Conservation (phyloP, 2,329 filamentous ascomycete genomes). For the Penicillium sp. region DNA sequence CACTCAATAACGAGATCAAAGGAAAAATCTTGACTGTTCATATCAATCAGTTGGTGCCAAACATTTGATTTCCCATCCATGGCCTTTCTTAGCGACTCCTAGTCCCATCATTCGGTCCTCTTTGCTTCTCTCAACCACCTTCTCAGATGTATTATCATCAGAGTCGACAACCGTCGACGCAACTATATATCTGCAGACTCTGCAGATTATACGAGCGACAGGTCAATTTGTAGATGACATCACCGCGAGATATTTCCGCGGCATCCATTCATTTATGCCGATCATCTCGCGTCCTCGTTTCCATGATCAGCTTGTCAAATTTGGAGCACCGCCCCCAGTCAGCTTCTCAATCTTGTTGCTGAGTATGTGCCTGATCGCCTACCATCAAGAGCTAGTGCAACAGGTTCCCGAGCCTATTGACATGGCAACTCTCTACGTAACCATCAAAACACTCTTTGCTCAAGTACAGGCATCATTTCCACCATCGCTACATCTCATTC, state of each 20-base stretch:
- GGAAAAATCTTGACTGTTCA: conserved; percentile 3
- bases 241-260: conserved; percentile 29
- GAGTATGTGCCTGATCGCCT: conserved; percentile 22
- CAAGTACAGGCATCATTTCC: conserved; percentile 23
- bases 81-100: not conserved
- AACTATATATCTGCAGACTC: conserved; percentile 3
- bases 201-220: conserved; percentile 10
- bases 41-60: not conserved
- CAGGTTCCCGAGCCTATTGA: not conserved
- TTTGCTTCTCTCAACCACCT: not conserved
- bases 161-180: not conserved
- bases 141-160: conserved; percentile 1
- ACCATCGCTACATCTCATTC: conserved; percentile 26
- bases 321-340: conserved; percentile 13
- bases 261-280: conserved; percentile 28
- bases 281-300: conserved; percentile 32
- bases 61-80: not conserved
- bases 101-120: not conserved
- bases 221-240: conserved; percentile 28
- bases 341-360: conserved; percentile 30
- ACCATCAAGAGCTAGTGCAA: not conserved
- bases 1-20: not conserved
- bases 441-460: conserved; percentile 25
- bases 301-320: conserved; percentile 21
- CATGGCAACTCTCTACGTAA: conserved; percentile 20